These are phyloP conservation scores for Verticillium klebahnii DNA, from an alignment of 2,329 filamentous ascomycete species.

Conservation along the genomic window DNA sequence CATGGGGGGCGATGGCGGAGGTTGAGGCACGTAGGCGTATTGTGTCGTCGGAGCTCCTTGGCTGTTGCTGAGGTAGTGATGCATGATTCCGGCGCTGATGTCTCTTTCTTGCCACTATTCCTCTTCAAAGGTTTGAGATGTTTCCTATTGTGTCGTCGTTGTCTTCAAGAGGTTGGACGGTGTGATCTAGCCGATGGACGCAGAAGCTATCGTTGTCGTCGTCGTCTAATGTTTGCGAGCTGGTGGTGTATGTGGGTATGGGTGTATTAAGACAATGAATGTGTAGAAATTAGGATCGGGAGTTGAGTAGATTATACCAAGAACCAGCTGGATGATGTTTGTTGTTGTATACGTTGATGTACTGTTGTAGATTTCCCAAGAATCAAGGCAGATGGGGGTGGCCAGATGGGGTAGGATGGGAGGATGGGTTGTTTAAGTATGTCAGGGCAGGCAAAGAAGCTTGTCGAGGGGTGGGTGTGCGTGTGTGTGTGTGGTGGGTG, in stretches of 20 bases:
- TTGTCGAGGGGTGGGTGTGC: constrained; percentile 17
- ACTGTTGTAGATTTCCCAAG: constrained; percentile 13
- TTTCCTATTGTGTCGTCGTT: constrained; percentile 1
- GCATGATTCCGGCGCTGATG: constrained; percentile 24
- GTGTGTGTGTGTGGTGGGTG: constrained; percentile 24
- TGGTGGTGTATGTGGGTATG: not conserved
- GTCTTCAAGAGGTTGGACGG: not conserved
- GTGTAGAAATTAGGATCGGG: constrained; percentile 8
- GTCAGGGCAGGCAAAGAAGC: constrained; percentile 30
- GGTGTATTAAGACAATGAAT: not conserved
- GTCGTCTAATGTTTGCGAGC: constrained; percentile 1
- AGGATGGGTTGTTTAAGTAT: constrained; percentile 39
- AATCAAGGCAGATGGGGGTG: constrained; percentile 14
- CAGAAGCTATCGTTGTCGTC: not conserved
- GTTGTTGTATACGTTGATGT: constrained; percentile 17
- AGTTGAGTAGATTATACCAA: constrained; percentile 22
- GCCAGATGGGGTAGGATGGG: constrained; percentile 27
- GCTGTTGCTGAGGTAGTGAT: constrained; percentile 40
- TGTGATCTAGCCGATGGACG: not conserved
- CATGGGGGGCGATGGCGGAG: constrained; percentile 70
- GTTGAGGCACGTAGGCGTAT: constrained; percentile 52
- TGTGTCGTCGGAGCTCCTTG: constrained; percentile 27
- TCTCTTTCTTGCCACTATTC: constrained; percentile 17
- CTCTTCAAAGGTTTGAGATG: not conserved
- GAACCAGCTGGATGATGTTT: constrained; percentile 27